Evolutionary conservation across 106 monocot genomes (phyloP), one percentile per base, ranked within the genome.

Genomic region (Dendrobium huoshanense): DNA sequence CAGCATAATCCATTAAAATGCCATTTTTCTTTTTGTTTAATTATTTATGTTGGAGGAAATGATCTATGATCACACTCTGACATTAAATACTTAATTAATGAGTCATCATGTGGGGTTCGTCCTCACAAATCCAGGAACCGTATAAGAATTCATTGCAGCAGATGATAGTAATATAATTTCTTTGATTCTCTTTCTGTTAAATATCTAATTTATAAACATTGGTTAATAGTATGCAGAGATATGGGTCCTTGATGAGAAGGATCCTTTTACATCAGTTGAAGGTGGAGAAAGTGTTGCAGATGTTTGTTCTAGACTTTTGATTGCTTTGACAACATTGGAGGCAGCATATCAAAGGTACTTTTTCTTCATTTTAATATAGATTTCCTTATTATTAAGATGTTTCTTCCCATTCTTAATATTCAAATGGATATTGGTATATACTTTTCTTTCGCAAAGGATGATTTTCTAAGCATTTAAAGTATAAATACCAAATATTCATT

Each of bases 281-380:
- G 96, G 94, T 45, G 94, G 96, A 55, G 94, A 96, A 84, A 92
- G 96, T 86, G 96, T 92, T 80, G 88, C 89, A 70, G 87, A 94
- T 81, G 96, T 96, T 87, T 94, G 79, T 29, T 92, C 86, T 73
- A 82, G 94, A 82, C 86, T 96, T 56, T 47, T 83, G 83, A 73
- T 58, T 86, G 89, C 89, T 73, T 75, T 92, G 64, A 78, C 81
- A 13, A 9, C 80, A 45, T 86, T 90, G 54, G 96, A 96, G 72
- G 81, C 83, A 61, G 83, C 85, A 43, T 90, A 83, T 85, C 75
- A 94, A 81, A 87, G 94, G 94, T 94, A 92, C 5, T 33, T 77
- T 55, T 55, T 77, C 31, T 9, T 33, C 70, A 19, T 2, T 19
- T 64, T 19, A 19, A 64, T 24, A 64, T 5, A 64, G 1, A 20